A percentile compares a stretch with the other conserved stretches of the same genome.
phyloP scores from a whole-genome alignment of 1,139 yeast genomes.

The Pichia norvegensis region DNA sequence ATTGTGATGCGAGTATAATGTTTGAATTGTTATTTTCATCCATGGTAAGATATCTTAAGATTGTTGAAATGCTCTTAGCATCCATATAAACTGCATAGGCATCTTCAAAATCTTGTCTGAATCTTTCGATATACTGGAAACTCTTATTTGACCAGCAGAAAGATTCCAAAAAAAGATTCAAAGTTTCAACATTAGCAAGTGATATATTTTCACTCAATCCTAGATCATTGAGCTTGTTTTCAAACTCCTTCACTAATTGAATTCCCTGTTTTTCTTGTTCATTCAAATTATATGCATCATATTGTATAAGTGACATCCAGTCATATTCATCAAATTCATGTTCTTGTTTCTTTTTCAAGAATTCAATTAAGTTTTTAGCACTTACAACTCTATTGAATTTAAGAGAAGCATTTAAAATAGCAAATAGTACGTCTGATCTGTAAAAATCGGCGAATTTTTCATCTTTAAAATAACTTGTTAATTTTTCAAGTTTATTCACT shows the following conservation, averaged over 20 bases:
- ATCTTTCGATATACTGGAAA: slow-evolving; percentile 17
- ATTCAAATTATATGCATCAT: slow-evolving; percentile 13
- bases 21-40: slow-evolving; percentile 15
- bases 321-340: slow-evolving; percentile 18
- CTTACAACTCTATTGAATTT: slow-evolving; percentile 16
- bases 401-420: slow-evolving; percentile 21
- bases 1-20: slow-evolving; percentile 26
- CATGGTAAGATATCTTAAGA: slow-evolving; percentile 22
- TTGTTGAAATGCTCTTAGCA: slow-evolving; percentile 23
- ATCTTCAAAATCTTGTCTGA: slow-evolving; percentile 19
- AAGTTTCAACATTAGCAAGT: slow-evolving; percentile 19
- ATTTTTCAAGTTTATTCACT: slow-evolving; percentile 16
- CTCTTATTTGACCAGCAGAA: slow-evolving; percentile 25
- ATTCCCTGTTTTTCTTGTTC: slow-evolving; percentile 10
- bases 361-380: slow-evolving; percentile 13
- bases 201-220: slow-evolving; percentile 12
- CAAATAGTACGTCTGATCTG: slow-evolving; percentile 22
- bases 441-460: slow-evolving; percentile 10
- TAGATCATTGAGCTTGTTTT: slow-evolving; percentile 12
- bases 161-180: slow-evolving; percentile 21
- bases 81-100: slow-evolving; percentile 20
- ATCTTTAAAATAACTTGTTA: slow-evolving; percentile 16
- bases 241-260: slow-evolving; percentile 13
- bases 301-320: slow-evolving; percentile 23
- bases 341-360: slow-evolving; percentile 11